phyloP scores from a whole-genome alignment of 106 monocot genomes.

The Allium cepa region DNA sequence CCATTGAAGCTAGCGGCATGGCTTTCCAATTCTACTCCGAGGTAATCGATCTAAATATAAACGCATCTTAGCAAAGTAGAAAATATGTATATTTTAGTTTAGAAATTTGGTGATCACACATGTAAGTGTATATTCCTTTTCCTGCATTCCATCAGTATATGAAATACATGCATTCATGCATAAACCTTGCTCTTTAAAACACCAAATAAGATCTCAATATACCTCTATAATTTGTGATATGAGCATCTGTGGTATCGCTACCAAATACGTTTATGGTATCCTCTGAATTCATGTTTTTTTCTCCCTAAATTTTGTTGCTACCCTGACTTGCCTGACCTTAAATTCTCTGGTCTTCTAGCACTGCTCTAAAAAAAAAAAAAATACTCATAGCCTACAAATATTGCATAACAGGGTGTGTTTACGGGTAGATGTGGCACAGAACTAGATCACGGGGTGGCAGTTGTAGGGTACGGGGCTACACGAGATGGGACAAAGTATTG shows the following conservation, averaged over 20 bases:
- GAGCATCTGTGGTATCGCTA: too few species aligned
- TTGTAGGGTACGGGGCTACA: constrained; percentile 37
- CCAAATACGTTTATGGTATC: too few species aligned
- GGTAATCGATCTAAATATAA: background rate
- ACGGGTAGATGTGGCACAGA: constrained; percentile 33
- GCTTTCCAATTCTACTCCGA: constrained; percentile 53
- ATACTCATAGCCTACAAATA: too few species aligned
- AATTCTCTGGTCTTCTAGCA: too few species aligned
- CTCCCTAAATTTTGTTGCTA: background rate
- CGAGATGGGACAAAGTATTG: constrained; percentile 45
- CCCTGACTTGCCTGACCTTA: too few species aligned
- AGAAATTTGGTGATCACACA: background rate
- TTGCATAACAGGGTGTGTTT: constrained; percentile 32
- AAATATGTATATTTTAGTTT: background rate
- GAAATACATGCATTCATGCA: background rate
- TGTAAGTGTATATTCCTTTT: background rate
- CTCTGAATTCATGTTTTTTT: background rate
- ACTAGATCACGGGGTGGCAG: constrained; percentile 39
- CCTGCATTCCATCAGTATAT: too few species aligned
- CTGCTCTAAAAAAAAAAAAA: too few species aligned
- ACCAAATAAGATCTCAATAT: too few species aligned
- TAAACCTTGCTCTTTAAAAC: too few species aligned
- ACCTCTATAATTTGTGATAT: too few species aligned
- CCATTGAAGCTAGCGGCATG: constrained; percentile 31
- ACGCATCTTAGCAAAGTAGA: background rate